phyloP scores from a whole-genome alignment of 139 green algal genomes.

The Pleodorina starrii region DNA sequence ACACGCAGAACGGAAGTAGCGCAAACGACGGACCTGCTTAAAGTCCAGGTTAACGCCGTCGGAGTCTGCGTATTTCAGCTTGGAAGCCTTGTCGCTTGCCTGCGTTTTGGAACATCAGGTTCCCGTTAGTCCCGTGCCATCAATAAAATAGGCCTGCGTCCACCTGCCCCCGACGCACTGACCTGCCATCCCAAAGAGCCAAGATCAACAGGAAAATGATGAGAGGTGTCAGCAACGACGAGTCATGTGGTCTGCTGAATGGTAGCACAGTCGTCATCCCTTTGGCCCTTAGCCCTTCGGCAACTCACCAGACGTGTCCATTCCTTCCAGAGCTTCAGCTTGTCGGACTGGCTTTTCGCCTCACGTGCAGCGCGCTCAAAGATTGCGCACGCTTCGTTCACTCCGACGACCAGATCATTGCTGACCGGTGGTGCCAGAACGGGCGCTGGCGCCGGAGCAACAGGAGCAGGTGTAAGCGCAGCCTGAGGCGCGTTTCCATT shows the following conservation, averaged over 20 bases:
- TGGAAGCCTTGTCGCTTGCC: slow-evolving; percentile 50
- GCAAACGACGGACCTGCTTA: slow-evolving; percentile 48
- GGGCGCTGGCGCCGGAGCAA: background rate
- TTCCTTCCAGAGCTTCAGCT: slow-evolving; percentile 65
- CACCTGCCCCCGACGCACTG: no score
- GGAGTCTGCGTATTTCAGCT: slow-evolving; percentile 52
- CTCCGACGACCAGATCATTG: slow-evolving; percentile 30
- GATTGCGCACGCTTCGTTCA: slow-evolving; percentile 40
- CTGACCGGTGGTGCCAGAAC: background rate
- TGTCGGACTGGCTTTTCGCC: slow-evolving; percentile 16
- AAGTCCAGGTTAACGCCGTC: slow-evolving; percentile 56
- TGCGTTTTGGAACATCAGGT: background rate
- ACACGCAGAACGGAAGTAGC: background rate
- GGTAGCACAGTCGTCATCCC: no score
- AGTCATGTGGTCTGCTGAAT: no score
- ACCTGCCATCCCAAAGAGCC: no score
- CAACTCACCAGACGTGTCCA: slow-evolving; percentile 55
- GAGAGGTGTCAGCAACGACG: no score
- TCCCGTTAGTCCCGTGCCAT: no score
- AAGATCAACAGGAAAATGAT: no score
- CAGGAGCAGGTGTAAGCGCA: background rate
- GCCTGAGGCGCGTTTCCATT: background rate
- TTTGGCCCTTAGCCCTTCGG: no score
- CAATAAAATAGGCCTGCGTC: no score
- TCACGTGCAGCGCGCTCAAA: slow-evolving; percentile 40